Base-by-base conservation (phyloP, 2,329 filamentous ascomycete species). In the Tolypocladium guangdongense region DNA sequence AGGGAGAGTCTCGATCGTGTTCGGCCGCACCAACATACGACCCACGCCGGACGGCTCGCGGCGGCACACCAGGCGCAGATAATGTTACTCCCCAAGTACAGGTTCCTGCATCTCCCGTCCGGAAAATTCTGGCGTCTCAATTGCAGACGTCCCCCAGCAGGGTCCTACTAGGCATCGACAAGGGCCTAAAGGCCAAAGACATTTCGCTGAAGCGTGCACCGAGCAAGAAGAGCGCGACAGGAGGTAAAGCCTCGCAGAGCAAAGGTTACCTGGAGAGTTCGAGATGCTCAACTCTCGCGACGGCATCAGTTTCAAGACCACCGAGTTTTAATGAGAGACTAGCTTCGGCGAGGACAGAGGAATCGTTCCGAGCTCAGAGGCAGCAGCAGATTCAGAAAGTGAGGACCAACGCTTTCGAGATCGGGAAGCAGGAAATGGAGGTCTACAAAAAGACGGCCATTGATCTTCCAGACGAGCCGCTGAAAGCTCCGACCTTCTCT, bases 151-250 rank as follows among this genome's bases (percentile, higher is more conserved):
- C 91, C 1, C 92, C 93, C 1, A 86, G 86, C 52, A 79, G 91
- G 56, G 81, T 93, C 16, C 70, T 90, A 20, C 69, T 97, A 18
- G 92, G 93, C 6, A 95, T 97, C 57, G 91, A 96, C 69, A 95
- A 95, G 66, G 90, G 90, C 1, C 73, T 91, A 37, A 86, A 78
- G 61, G 90, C 86, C 2, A 82, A 82, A 55, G 90, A 96, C 62
- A 78, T 97, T 35, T 96, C 91, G 3, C 72, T 97, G 32, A 93
- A 88, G 68, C 78, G 89, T 59, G 83, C 88, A 3, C 76, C 83
- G 2, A 78, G 72, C 54, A 64, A 74, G 33, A 73, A 70, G 50
- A 58, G 63, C 43, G 22, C 58, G 54, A 27, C 57, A 57, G 53
- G 55, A 51, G 50, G 54, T 14, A 56, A 60, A 7, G 48, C 58